Evolutionary conservation across 176 grass and related monocot species (phyloP), one percentile per base, ranked within the genome.

Genomic region (Dactylis glomerata): DNA sequence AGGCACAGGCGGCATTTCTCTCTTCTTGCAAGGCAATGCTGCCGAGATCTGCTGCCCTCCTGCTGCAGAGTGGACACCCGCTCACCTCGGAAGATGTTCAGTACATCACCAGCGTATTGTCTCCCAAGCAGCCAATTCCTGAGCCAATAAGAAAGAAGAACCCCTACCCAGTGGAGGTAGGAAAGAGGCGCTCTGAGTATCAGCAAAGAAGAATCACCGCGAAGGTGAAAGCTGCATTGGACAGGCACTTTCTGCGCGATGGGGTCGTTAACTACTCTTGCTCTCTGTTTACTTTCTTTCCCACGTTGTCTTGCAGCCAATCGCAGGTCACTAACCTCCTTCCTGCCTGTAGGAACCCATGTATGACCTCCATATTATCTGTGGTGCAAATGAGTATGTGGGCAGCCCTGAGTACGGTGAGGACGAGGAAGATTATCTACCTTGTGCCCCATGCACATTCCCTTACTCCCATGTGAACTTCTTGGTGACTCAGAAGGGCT

Each of bases 401-500:
- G 19, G 84, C 37, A 55, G 41, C 15, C 76, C 84, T 0, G 84
- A 80, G 44, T 86, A 51, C 26, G 37, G 66, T n/a, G 3, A 0
- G 0, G 76, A 51, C 3, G 0, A 14, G 3, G 16, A 12, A 0
- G 11, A 58, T 51, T 1, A 1, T 2, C 31, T 63, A 40, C 62
- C 76, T n/a, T 36, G 14, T 63, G 9, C 67, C 4, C 84, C 76
- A 0, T 86, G 1, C 68, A 49, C 62, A 19, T 80, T 63, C 54
- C n/a, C 3, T 10, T 86, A 86, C 65, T 38, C 84, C 8, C 76
- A 86, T 86, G 54, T 86, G 6, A 86, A 86, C 24, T 86, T 86
- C 46, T 80, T 51, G 31, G 77, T 23, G 2, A 86, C 67, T 37
- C 17, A 3, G 15, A 74, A 80, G 52, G 41, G 8, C 36, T 73